Conservation (phyloP, 306 rosid species). For the Astragalus glycyphyllos region DNA sequence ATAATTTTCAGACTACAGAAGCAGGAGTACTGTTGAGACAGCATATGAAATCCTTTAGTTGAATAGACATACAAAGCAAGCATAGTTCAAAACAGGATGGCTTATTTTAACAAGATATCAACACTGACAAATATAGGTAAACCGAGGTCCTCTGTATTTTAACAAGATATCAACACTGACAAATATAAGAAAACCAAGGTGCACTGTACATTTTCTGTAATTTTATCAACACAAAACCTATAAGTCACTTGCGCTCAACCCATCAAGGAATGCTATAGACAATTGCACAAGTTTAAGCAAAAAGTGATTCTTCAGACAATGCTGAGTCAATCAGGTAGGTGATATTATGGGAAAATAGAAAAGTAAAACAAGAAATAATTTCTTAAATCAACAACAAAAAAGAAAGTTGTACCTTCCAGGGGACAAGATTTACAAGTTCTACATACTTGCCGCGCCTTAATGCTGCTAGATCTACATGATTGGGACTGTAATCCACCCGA, state of each 20-base stretch:
- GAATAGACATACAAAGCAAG: conserved; percentile 4
- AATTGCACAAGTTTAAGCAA: conserved; percentile 6
- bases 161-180: not conserved
- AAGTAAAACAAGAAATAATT: conserved; percentile 10
- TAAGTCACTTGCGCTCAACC: conserved; percentile 11
- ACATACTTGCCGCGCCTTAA: conserved; percentile 86
- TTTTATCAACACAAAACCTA: conserved; percentile 11
- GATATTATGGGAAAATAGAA: conserved; percentile 16
- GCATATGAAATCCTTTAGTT: conserved; percentile 15
- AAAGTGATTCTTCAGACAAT: conserved; percentile 15
- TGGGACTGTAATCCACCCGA: conserved; percentile 93
- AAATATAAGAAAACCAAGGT: conserved; percentile 27
- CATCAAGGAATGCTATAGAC: conserved; percentile 1
- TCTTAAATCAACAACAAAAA: conserved; percentile 18
- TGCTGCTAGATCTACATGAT: conserved; percentile 84
- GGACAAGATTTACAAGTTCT: conserved; percentile 92
- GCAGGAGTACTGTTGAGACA: not conserved
- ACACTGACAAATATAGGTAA: conserved; percentile 16
- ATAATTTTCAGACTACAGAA: conserved; percentile 35
- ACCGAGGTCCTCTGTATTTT: conserved; percentile 4
- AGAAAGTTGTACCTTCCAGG: conserved; percentile 81
- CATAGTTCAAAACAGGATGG: conserved; percentile 12
- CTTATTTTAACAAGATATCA: conserved; percentile 6
- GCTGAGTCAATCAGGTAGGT: conserved; percentile 18
- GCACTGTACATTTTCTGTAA: not conserved